phyloP scores from a whole-genome alignment of 2,329 filamentous ascomycete genomes.

The Golovinomyces cichoracearum region DNA sequence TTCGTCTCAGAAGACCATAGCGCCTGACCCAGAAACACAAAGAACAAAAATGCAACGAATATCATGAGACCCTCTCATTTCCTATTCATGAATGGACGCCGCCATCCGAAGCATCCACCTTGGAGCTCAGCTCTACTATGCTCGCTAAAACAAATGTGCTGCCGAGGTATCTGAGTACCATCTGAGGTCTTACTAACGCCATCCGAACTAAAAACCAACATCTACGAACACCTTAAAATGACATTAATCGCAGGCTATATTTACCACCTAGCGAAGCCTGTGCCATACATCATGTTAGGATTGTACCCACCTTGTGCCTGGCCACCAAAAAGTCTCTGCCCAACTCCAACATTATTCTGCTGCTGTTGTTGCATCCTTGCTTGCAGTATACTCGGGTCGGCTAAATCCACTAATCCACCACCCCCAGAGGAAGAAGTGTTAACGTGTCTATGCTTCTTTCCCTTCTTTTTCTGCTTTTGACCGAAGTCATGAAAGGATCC shows the following conservation, averaged over 20 bases:
- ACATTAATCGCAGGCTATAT: constrained; percentile 10
- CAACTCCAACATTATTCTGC: constrained; percentile 57
- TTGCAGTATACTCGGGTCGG: constrained; percentile 98
- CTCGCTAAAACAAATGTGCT: constrained; percentile 22
- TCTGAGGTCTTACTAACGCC: constrained; percentile 12
- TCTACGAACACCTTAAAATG: constrained; percentile 11
- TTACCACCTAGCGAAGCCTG: constrained; percentile 46
- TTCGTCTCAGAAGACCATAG: constrained; percentile 9
- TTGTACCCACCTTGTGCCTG: constrained; percentile 90
- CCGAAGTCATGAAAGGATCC: constrained; percentile 74
- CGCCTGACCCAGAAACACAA: constrained; percentile 5
- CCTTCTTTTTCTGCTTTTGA: constrained; percentile 99
- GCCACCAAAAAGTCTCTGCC: constrained; percentile 73
- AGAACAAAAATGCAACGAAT: constrained; percentile 3
- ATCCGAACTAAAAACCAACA: constrained; percentile 14
- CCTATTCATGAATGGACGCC: constrained; percentile 13
- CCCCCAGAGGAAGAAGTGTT: constrained; percentile 99
- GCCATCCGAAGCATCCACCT: constrained; percentile 16
- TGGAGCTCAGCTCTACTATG: constrained; percentile 19
- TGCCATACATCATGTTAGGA: constrained; percentile 55
- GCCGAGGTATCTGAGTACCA: constrained; percentile 13
- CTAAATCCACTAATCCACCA: constrained; percentile 99
- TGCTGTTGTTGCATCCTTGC: constrained; percentile 80
- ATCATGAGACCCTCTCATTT: constrained; percentile 7
- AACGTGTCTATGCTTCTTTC: constrained; percentile 99